Evolutionary conservation across 805 yeast species (phyloP), one percentile per base, ranked within the genome.

Genomic region (Candida sanyiensis): DNA sequence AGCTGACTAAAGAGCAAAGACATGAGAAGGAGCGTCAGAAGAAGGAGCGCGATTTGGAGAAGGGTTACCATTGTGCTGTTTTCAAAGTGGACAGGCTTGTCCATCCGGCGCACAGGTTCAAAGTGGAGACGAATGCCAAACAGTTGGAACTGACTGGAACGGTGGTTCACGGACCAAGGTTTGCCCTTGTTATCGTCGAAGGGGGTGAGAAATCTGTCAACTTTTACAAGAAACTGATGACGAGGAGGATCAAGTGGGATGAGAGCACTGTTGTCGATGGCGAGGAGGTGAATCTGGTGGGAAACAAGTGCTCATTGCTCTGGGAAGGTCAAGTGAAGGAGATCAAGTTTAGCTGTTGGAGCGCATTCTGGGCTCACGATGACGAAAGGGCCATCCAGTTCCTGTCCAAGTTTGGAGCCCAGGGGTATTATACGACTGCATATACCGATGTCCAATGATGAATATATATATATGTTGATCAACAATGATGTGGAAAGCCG

Each of bases 121-220:
- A 88, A 52, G 71, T 89, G 7, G 89, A 86, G 51, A 74, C 73
- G 44, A 87, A 87, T 57, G 95, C 96, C 1, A 77, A 77, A 46
- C 90, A 90, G 54, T 56, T 77, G 34, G 72, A 66, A 2, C 59
- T 89, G 19, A 67, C 65, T 3, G 99, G 98, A 41, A 51, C 80
- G 3, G 56, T 67, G 3, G 57, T 72, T 17, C 62, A 68, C 2
- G 58, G 54, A 6, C 66, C 66, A 1, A 19, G 28, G 0, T 70
- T 75, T 44, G 74, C 74, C 28, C 52, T 89, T 28, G 69, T 90
- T 0, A 65, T 90, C 3, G 81, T 77, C 1, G 90, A 85, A 50
- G 97, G 97, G 0, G 80, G 83, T 1, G 72, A 64, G 23, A 77
- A 77, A 44, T 66, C 77, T 26, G 60, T 83, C 17, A 67, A 65